A percentile compares a stretch with the other conserved stretches of the same genome.
phyloP scores from a whole-genome alignment of 148 eudicot species.

The Fagopyrum tataricum region DNA sequence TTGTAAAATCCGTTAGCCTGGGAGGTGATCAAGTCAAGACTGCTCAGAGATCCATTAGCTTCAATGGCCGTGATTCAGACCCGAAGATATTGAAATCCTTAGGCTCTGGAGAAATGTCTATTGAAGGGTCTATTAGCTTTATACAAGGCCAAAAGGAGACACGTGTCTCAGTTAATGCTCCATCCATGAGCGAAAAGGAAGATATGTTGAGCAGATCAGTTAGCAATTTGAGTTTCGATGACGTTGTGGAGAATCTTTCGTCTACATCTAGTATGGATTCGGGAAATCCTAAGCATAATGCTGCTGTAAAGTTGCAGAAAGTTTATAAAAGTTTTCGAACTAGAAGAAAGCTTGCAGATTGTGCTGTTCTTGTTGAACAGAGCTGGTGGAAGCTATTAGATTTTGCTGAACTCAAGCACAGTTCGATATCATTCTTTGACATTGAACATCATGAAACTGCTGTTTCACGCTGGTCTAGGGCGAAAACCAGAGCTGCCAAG shows the following conservation, averaged over 20 bases:
- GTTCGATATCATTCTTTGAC: slow-evolving; percentile 61
- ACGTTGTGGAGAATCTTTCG: slow-evolving; percentile 5
- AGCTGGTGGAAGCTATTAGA: slow-evolving; percentile 62
- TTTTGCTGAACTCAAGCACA: slow-evolving; percentile 56
- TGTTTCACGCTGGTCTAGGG: slow-evolving; percentile 60
- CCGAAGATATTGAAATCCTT: slow-evolving; percentile 31
- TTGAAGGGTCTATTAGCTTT: slow-evolving; percentile 51
- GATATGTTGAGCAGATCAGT: slow-evolving; percentile 8
- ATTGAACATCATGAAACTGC: slow-evolving; percentile 53
- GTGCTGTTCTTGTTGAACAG: slow-evolving; percentile 60
- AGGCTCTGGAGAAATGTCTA: slow-evolving; percentile 30
- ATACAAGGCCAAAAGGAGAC: slow-evolving; percentile 29
- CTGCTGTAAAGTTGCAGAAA: slow-evolving; percentile 50
- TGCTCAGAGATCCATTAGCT: slow-evolving; percentile 40
- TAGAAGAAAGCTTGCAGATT: slow-evolving; percentile 53
- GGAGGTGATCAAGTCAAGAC: slow-evolving; percentile 43
- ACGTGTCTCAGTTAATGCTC: slow-evolving; percentile 26
- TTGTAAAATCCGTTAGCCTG: slow-evolving; percentile 41
- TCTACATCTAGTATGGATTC: neutral
- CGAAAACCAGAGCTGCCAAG: slow-evolving; percentile 62
- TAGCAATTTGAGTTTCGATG: slow-evolving; percentile 9
- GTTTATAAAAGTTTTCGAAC: slow-evolving; percentile 55
- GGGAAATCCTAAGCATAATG: slow-evolving; percentile 14
- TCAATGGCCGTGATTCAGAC: slow-evolving; percentile 35
- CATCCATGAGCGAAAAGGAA: slow-evolving; percentile 8